These are phyloP conservation scores for Fusarium sp. DNA, from an alignment of 2,329 filamentous ascomycete genomes.

Conservation along the genomic window DNA sequence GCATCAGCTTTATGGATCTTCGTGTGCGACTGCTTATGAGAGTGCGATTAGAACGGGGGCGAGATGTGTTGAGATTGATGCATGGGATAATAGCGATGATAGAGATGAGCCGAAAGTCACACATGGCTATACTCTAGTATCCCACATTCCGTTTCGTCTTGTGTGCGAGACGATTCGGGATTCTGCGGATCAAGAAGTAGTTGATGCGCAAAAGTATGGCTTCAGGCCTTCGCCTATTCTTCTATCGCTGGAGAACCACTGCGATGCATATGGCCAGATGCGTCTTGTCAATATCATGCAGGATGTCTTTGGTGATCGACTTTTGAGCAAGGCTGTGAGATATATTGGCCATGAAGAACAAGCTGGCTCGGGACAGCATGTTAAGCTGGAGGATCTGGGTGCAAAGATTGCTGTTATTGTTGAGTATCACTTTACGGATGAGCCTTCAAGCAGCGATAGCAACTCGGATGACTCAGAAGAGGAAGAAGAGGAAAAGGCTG, in stretches of 20 bases:
- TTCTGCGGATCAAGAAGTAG: constrained; percentile 69
- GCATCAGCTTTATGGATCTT: constrained; percentile 75
- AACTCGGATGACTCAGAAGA: constrained; percentile 51
- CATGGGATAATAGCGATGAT: constrained; percentile 74
- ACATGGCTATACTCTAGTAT: constrained; percentile 76
- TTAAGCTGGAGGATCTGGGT: constrained; percentile 69
- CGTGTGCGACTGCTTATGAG: constrained; percentile 72
- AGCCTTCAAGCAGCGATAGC: constrained; percentile 57
- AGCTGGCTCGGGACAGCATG: constrained; percentile 63
- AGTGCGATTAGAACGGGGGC: constrained; percentile 72
- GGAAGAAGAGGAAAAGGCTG: constrained; percentile 59
- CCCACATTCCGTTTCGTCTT: constrained; percentile 71
- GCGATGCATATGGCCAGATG: constrained; percentile 67
- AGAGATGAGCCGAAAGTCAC: constrained; percentile 76
- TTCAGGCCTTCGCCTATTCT: constrained; percentile 68
- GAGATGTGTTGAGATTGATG: constrained; percentile 79
- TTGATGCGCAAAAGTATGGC: constrained; percentile 54
- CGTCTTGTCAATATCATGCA: constrained; percentile 74
- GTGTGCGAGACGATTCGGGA: constrained; percentile 76
- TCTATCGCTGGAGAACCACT: constrained; percentile 77
- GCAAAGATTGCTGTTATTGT: constrained; percentile 76
- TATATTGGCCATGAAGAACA: constrained; percentile 68
- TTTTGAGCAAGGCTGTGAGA: constrained; percentile 69
- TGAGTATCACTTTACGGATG: constrained; percentile 71
- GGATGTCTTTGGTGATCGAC: constrained; percentile 70